phyloP scores from a whole-genome alignment of 306 rosid genomes.

The Vigna unguiculata region DNA sequence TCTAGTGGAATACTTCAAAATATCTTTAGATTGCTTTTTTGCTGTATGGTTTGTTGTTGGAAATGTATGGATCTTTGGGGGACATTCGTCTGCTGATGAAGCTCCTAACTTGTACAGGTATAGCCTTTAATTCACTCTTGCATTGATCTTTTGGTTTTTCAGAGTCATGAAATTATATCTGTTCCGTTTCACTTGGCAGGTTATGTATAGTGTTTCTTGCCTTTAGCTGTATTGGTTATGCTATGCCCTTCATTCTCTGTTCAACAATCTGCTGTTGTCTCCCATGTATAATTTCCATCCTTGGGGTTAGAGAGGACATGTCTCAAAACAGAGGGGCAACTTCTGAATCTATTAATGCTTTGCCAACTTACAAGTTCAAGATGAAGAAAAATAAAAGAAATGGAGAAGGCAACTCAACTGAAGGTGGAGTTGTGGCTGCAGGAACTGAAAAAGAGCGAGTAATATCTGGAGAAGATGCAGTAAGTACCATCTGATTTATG shows the following conservation, averaged over 20 bases:
- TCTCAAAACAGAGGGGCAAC: constrained; percentile 91
- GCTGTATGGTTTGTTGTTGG: constrained; percentile 99
- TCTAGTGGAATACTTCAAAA: constrained; percentile 88
- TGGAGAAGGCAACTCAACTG: constrained; percentile 64
- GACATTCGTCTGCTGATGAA: constrained; percentile 68
- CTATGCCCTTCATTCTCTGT: constrained; percentile 98
- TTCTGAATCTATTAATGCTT: constrained; percentile 81
- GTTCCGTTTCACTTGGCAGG: constrained; percentile 63
- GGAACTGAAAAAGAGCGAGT: constrained; percentile 91
- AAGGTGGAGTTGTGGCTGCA: constrained; percentile 88
- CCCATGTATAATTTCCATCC: constrained; percentile 94
- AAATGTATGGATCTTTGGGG: constrained; percentile 98
- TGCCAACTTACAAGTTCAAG: constrained; percentile 92
- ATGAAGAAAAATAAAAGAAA: constrained; percentile 72
- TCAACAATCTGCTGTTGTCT: constrained; percentile 98
- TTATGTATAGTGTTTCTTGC: constrained; percentile 94
- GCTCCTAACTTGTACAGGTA: constrained; percentile 99
- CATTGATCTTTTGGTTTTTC: constrained; percentile 24
- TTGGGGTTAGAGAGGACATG: constrained; percentile 91
- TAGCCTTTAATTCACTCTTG: constrained; percentile 39
- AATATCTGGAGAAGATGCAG: constrained; percentile 96
- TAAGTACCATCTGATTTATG: constrained; percentile 52
- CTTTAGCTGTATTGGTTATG: constrained; percentile 95
- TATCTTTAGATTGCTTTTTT: constrained; percentile 94
- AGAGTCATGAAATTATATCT: constrained; percentile 35